Base-by-base conservation (phyloP, 495 filamentous ascomycete genomes). In the Cenococcum geophilum region DNA sequence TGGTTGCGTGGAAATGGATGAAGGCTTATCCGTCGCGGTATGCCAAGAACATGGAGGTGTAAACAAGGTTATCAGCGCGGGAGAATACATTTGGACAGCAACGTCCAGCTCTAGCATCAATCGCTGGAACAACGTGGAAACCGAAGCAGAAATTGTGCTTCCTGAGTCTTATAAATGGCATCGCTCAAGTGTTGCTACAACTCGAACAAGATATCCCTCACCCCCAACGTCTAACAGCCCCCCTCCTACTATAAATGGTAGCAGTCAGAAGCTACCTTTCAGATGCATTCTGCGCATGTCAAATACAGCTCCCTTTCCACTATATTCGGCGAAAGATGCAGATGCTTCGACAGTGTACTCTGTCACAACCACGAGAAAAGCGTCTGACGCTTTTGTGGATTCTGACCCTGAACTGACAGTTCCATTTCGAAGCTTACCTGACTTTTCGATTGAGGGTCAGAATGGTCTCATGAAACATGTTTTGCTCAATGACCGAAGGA, bases 101-200 rank as follows among this genome's bases (percentile, higher is more conserved):
- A 97, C 93, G 0, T 87, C 90, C 18, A 89, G 88, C 62, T 95
- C 95, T 6, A 95, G 90, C 48, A 96, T 98, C 72, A 95, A 97
- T 72, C 82, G 95, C 34, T 98, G 95, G 95, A 78, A 77, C 37
- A 87, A 96, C 73, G 83, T 96, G 18, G 89, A 96, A 64, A 93
- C 88, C 2, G 82, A 84, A 14, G 76, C 76, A 0, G 85, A 66
- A 70, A 77, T 55, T 76, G 79, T 58, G 77, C 76, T 72, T 14
- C 75, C 71, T 10, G 71, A 73, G 14, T 68, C 63, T 20, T 72
- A 72, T 62, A 71, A 55, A 40, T 66, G 63, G 61, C 66, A 75
- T 34, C 61, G 74, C 23, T 51, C 64, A 2, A 75, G 74, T 57
- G 57, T 71, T 16, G 54, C 62, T 9, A 74, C 70, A 0, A 60